Percentiles rank a stretch among this genome's conserved stretches.
phyloP scores from a whole-genome alignment of 192 early-diverging fungal genomes.

The Thoreauomyces humboldtii region DNA sequence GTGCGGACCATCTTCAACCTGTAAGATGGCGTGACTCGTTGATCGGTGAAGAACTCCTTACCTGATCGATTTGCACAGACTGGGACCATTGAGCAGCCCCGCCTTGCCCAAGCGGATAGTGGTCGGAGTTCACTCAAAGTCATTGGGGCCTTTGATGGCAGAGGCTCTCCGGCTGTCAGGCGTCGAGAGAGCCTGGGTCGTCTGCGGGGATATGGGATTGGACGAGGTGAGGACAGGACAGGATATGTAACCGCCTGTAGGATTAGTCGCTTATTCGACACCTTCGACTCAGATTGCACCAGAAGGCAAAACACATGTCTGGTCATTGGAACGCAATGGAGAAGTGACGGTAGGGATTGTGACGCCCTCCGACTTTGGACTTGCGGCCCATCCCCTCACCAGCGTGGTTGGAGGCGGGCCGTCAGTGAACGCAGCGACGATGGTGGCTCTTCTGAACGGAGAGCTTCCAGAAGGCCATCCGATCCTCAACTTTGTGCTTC shows the following conservation, averaged over 20 bases:
- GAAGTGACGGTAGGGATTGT: slow-evolving; percentile 64
- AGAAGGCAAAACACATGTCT: slow-evolving; percentile 83
- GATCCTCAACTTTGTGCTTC: slow-evolving; percentile 85
- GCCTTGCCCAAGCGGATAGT: slow-evolving; percentile 76
- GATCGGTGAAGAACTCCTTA: too few species aligned
- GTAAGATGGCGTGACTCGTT: too few species aligned
- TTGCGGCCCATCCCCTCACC: slow-evolving; percentile 68
- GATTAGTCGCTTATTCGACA: too few species aligned
- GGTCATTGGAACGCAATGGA: slow-evolving; percentile 68
- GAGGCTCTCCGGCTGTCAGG: slow-evolving; percentile 78
- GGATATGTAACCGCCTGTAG: too few species aligned
- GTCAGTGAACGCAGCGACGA: slow-evolving; percentile 69
- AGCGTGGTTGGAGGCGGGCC: slow-evolving; percentile 70
- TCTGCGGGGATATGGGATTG: slow-evolving; percentile 84
- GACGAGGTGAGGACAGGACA: slow-evolving; percentile 78
- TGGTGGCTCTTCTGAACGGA: slow-evolving; percentile 68
- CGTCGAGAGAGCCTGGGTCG: slow-evolving; percentile 80
- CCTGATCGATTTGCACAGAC: slow-evolving; percentile 25
- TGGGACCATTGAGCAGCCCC: slow-evolving; percentile 91
- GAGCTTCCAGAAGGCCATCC: slow-evolving; percentile 52
- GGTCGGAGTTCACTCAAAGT: slow-evolving; percentile 84
- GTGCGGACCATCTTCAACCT: slow-evolving; percentile 93
- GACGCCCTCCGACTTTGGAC: slow-evolving; percentile 85
- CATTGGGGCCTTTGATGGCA: slow-evolving; percentile 77
- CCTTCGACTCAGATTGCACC: slow-evolving; percentile 74